Base-by-base conservation (phyloP, 2,329 filamentous ascomycete species). In the Cytospora leucostoma region DNA sequence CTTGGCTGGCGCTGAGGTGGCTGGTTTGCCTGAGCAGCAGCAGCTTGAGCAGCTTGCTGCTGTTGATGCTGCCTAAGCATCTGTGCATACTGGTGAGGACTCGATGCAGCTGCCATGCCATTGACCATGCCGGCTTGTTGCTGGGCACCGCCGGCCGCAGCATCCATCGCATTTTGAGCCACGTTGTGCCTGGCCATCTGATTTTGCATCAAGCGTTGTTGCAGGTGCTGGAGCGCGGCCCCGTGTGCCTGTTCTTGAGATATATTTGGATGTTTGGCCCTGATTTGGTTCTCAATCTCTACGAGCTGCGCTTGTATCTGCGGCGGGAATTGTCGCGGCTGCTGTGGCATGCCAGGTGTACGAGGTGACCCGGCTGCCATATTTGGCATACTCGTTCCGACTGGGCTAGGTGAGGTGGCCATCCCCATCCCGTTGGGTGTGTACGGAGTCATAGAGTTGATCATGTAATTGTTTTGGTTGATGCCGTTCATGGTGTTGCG, bases 71-170 rank as follows among this genome's bases (percentile, higher is more conserved):
- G 82, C 52, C 84, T 75, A 10, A 87, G 78, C 38, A 86, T 74
- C 62, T 84, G 83, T 1, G 84, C 84, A 69, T 87, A 86, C 66
- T 87, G 84, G 49, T 86, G 83, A 34, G 84, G 84, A 62, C 81
- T 84, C 1, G 78, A 77, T 0, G 80, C 81, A 19, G 77, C 76
- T 1, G 78, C 74, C 56, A 83, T 77, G 19, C 80, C 78, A 57
- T 80, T 83, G 17, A 80, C 76, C 59, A 83, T 78, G 2, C 78
- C 78, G 15, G 80, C 74, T 66, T 83, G 74, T 66, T 83, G 80
- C 8, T 77, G 77, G 5, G 77, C 75, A 15, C 74, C 79, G 11
- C 83, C 83, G 2, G 82, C 81, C 2, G 83, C 83, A 34, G 82
- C 80, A 67, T 80, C 83, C 80, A 86, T 84, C 2, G 82, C 82